Evolutionary conservation across 805 yeast species (phyloP).

Genomic region (Ogataea paraovalis): DNA sequence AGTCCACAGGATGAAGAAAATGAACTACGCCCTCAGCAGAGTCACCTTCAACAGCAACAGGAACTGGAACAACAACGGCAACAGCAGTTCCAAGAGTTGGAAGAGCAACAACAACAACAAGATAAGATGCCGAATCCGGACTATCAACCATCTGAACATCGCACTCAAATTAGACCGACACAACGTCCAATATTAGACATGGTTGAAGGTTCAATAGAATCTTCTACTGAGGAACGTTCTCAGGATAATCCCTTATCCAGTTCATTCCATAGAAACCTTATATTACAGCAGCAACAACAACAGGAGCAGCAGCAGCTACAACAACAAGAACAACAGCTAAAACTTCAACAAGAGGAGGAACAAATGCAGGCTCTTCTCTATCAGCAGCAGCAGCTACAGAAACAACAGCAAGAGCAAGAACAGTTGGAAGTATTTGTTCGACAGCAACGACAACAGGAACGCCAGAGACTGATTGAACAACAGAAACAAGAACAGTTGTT

Average conservation of each 20-base stretch:
- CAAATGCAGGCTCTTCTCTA: not conserved
- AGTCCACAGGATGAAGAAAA: not conserved
- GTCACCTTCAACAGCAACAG: not conserved
- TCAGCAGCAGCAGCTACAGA: slow-evolving; percentile 6
- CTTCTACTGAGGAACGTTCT: not conserved
- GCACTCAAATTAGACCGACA: slow-evolving; percentile 1
- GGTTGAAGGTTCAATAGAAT: not conserved
- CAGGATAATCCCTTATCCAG: not conserved
- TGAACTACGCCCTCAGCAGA: not conserved
- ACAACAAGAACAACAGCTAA: not conserved
- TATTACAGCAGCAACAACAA: not conserved
- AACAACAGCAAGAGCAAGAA: slow-evolving; percentile 1
- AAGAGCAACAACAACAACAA: not conserved
- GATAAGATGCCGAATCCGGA: not conserved
- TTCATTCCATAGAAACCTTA: not conserved
- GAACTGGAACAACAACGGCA: no score
- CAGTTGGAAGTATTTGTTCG: not conserved
- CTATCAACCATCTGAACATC: not conserved
- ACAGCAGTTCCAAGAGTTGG: no score
- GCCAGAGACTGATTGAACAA: not conserved
- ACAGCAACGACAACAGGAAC: slow-evolving; percentile 2
- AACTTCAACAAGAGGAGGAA: not conserved
- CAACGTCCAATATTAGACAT: slow-evolving; percentile 14
- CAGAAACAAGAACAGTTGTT: not conserved
- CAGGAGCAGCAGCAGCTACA: not conserved